These are phyloP conservation scores for Ophiostoma tasmaniense DNA, from an alignment of 2,329 filamentous ascomycete species.

Conservation along the genomic window DNA sequence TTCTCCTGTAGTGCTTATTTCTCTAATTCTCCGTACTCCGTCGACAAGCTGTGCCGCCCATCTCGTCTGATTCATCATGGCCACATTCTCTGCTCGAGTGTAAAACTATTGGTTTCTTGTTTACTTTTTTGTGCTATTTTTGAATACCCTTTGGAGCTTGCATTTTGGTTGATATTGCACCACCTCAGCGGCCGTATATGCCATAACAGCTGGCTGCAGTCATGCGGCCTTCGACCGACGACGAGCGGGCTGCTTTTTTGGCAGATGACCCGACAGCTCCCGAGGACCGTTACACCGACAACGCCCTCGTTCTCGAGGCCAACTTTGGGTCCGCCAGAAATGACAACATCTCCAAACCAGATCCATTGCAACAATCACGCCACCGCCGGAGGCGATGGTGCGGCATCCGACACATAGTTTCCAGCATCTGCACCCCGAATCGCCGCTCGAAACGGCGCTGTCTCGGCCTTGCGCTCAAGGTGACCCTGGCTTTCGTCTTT, in stretches of 20 bases:
- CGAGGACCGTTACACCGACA: neutral
- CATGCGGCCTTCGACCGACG: neutral
- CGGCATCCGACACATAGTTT: neutral
- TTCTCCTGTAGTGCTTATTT: neutral
- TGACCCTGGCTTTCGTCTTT: neutral
- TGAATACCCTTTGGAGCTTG: neutral
- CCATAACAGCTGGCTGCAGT: neutral
- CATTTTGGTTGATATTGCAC: neutral
- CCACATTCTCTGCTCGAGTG: neutral
- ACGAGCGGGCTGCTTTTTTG: neutral
- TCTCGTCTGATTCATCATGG: neutral
- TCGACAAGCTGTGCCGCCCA: neutral
- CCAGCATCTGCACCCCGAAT: neutral
- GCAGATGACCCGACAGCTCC: neutral
- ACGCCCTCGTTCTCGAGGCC: neutral
- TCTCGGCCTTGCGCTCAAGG: neutral
- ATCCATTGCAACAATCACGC: neutral
- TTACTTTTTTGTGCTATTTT: neutral
- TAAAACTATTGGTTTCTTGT: too few species aligned
- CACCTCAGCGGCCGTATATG: neutral
- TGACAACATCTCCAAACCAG: neutral
- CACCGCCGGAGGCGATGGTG: conserved; percentile 3
- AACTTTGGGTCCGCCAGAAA: neutral
- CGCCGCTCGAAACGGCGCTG: neutral
- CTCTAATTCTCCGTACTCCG: neutral